Evolutionary conservation across 805 yeast species (phyloP), one percentile per base, ranked within the genome.

Genomic region (Barnettozyma botsteinii): DNA sequence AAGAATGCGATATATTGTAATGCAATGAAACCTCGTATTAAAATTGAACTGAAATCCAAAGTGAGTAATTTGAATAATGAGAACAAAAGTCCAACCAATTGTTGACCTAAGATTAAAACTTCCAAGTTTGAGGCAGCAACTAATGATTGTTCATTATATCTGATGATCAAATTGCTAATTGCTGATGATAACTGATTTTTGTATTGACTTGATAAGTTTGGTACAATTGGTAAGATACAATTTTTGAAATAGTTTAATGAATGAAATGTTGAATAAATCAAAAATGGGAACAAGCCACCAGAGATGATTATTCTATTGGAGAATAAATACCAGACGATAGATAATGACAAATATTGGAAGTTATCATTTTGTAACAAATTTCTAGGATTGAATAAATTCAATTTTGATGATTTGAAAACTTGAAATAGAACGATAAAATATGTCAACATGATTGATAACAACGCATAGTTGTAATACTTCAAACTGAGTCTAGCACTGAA

Each of bases 191-290:
- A 31, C 49, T 56, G 42, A 57, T 25, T 59, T 42, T 52, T 60
- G 31, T 37, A 49, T 20, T 38, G 50, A 25, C 40, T 49, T 38
- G 46, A 28, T 17, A 52, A 31, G 4, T 53, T 31, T 3, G 81
- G 78, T 33, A 69, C 52, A 34, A 67, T 62, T 38, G 82, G 81
- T 42, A 81, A 62, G 43, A 81, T 55, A 49, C 67, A 66, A 36
- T 70, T 69, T 53, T 73, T 77, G 50, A 73, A 60, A 59, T 81
- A 82, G 31, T 73, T 70, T 52, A 79, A 65, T 6, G 76, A 72
- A 61, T 82, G 88, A 69, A 81, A 81, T 3, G 73, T 44, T 5
- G 86, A 78, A 59, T 71, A 82, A 36, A 81, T 69, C 14, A 73
- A 68, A 52, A 80, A 81, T 22, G 87, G 79, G 47, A 77, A 67